Evolutionary conservation across 2,329 filamentous ascomycete species (phyloP), one percentile per base, ranked within the genome.

Genomic region (Calonectria pteridis): DNA sequence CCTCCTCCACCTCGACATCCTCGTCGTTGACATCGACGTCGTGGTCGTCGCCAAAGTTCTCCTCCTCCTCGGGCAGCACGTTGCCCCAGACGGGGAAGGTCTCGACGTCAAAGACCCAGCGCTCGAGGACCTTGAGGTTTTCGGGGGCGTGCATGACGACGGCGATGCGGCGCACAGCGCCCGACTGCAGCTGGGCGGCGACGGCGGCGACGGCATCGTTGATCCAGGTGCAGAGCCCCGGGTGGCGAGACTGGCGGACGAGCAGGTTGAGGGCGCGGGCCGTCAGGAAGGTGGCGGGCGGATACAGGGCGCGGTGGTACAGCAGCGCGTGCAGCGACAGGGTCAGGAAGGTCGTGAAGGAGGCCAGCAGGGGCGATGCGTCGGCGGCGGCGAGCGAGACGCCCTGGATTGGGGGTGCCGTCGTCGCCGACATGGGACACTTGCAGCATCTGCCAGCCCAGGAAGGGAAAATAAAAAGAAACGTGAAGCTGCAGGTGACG

Each of bases 281-380:
- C 51, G 93, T 91, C 72, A 96, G 90, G 85, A 98, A 98, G 43
- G 95, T 94, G 33, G 91, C 85, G 63, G 86, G 84, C 0, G 96
- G 95, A 84, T 98, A 98, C 81, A 98, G 91, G 73, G 85, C 85
- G 78, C 96, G 94, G 81, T 97, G 92, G 87, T 93, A 96, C 78
- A 98, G 91, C 79, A 98, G 93, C 73, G 95, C 94, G 88, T 98
- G 96, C 76, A 96, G 91, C 79, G 94, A 91, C 75, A 96, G 92
- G 74, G 93, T 94, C 70, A 98, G 90, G 86, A 98, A 98, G 81
- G 93, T 91, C 75, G 90, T 91, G 85, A 98, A 96, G 66, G 92
- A 91, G 71, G 88, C 85, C 76, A 96, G 89, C 77, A 96, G 91
- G 67, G 72, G 58, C 3, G 79, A 69, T 31, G 83, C 82, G 86